These are phyloP conservation scores for Panicum virgatum DNA, from an alignment of 202 grass and related monocot species.

Conservation along the genomic window DNA sequence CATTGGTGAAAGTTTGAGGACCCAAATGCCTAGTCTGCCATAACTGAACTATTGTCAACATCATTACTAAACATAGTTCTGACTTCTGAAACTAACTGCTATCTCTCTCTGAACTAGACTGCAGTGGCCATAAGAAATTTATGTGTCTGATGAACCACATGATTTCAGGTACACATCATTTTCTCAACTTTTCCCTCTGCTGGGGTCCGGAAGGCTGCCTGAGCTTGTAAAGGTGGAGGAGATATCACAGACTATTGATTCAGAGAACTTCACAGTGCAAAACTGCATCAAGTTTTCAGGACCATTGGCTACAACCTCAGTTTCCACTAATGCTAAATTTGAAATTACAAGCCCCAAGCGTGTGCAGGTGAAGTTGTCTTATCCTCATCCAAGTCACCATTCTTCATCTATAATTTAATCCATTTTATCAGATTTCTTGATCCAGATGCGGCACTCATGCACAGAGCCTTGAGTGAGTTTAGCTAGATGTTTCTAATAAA, in stretches of 20 bases:
- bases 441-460: not conserved
- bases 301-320: conserved; percentile 68
- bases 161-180: conserved; percentile 87
- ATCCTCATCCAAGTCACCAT: not conserved
- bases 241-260: conserved; percentile 95
- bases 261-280: conserved; percentile 82
- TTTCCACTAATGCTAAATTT: conserved; percentile 92
- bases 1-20: too few relatives aligned
- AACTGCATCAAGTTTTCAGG: conserved; percentile 94
- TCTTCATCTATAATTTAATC: not conserved
- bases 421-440: not conserved
- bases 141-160: conserved; percentile 24
- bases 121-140: not conserved
- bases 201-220: conserved; percentile 65
- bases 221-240: conserved; percentile 89
- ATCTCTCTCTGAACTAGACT: conserved; percentile 5
- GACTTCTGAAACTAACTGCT: not conserved
- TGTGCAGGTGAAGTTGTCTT: conserved; percentile 66
- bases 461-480: not conserved
- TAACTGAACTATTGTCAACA: conserved; percentile 14
- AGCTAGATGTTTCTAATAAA: not conserved
- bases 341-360: conserved; percentile 95
- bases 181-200: conserved; percentile 71
- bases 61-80: conserved; percentile 5
- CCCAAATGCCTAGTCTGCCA: too few relatives aligned